phyloP scores from a whole-genome alignment of 768 basidiomycete genomes.

The Lactarius pseudohatsudake region DNA sequence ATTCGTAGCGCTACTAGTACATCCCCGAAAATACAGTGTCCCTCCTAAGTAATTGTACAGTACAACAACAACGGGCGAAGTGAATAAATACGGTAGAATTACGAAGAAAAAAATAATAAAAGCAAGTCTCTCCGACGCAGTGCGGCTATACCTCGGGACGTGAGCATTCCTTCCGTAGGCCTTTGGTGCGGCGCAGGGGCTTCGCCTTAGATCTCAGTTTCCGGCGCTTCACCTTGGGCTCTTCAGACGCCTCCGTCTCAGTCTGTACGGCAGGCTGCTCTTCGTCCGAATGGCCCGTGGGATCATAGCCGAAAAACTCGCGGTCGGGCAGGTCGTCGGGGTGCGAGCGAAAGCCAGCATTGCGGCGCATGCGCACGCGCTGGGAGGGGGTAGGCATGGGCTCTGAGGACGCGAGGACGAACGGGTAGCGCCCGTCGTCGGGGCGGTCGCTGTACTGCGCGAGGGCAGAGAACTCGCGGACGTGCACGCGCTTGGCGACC shows the following conservation, averaged over 20 bases:
- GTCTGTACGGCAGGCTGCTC: background rate
- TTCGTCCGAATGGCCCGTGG: conserved; percentile 12
- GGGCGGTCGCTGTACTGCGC: conserved; percentile 31
- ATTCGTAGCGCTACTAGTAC: background rate
- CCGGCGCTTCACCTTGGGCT: conserved; percentile 15
- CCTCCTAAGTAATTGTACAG: background rate
- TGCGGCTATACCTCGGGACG: conserved; percentile 16
- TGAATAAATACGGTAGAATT: background rate
- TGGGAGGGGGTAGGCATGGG: conserved; percentile 32
- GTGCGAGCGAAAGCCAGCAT: conserved; percentile 13
- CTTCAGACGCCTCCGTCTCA: background rate
- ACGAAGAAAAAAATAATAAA: background rate
- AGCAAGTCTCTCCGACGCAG: background rate
- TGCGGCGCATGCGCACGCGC: conserved; percentile 28
- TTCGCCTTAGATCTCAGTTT: conserved; percentile 2
- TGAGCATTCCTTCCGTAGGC: conserved; percentile 10
- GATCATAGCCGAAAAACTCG: conserved; percentile 28
- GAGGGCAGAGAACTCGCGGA: conserved; percentile 29
- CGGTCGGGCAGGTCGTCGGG: conserved; percentile 31
- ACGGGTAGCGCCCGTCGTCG: conserved; percentile 31
- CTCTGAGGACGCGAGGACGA: conserved; percentile 20
- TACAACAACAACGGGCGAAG: background rate
- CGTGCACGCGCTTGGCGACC: conserved; percentile 30
- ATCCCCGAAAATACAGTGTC: conserved; percentile 10
- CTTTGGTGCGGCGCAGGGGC: conserved; percentile 12